A percentile compares a stretch with the other conserved stretches of the same genome.
Conservation (phyloP, 2,329 filamentous ascomycete genomes). For the Trichoderma afroharzianum region DNA sequence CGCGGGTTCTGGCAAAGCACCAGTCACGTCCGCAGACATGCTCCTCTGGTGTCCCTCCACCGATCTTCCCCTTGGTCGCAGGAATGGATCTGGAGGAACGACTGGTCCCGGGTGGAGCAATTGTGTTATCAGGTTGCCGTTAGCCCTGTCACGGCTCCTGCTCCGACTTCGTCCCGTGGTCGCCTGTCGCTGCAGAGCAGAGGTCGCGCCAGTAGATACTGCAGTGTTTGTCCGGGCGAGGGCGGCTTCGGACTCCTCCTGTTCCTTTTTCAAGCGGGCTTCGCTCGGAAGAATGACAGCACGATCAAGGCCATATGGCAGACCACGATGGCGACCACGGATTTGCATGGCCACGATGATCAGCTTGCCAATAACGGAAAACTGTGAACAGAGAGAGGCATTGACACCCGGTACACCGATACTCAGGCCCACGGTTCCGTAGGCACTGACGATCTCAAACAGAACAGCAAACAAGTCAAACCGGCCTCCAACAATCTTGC, state of each 20-base stretch:
- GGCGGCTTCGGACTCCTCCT: constrained; percentile 43
- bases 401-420: constrained; percentile 76
- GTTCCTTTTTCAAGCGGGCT: constrained; percentile 51
- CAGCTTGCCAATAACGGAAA: constrained; percentile 68
- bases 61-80: constrained; percentile 21
- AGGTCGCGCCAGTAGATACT: constrained; percentile 31
- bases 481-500: constrained; percentile 57
- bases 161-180: constrained; percentile 33
- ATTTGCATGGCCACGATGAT: constrained; percentile 68
- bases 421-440: constrained; percentile 89
- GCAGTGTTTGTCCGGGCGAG: constrained; percentile 37
- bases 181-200: constrained; percentile 29
- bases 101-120: constrained; percentile 49
- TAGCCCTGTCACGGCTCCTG: constrained; percentile 37
- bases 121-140: constrained; percentile 43
- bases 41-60: constrained; percentile 24
- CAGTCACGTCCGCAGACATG: constrained; percentile 26
- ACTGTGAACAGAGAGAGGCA: constrained; percentile 78
- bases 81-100: constrained; percentile 28
- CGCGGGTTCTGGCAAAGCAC: constrained; percentile 11
- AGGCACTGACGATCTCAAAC: constrained; percentile 86
- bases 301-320: constrained; percentile 64
- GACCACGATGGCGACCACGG: constrained; percentile 64
- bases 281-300: constrained; percentile 58
- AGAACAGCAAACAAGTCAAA: constrained; percentile 69